Evolutionary conservation across 495 filamentous ascomycete species (phyloP), one percentile per base, ranked within the genome.

Genomic region (Penicillium soppii): DNA sequence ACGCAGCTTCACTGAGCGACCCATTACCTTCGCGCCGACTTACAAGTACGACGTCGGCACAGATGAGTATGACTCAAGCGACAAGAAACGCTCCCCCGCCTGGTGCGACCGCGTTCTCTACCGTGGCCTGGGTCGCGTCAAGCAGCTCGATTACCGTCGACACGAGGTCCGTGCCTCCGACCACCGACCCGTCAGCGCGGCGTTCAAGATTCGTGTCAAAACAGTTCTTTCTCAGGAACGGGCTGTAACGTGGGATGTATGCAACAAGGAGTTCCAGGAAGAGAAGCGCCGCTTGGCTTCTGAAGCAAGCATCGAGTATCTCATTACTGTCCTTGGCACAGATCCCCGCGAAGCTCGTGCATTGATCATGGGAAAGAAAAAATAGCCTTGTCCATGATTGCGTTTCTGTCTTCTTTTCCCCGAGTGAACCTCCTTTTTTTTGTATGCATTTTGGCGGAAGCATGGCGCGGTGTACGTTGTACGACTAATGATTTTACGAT

Each of bases 21-120:
- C 84, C 0, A 97, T 98, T 61, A 86, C 83, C 0, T 98, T 98
- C 63, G 85, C 89, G 13, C 94, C 94, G 7, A 98, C 94, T 2
- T 98, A 98, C 73, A 98, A 98, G 67, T 98, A 97, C 67, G 94
- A 98, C 60, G 89, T 97, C 1, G 92, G 91, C 10, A 94, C 89
- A 7, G 91, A 97, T 64, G 85, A 84, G 21, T 98, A 98, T 65
- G 94, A 98, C 62, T 85, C 87, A 2, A 91, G 86, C 52, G 94
- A 98, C 62, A 98, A 98, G 79, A 89, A 91, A 65, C 82, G 94
- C 4, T 84, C 89, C n/a, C 94, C 94, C 1, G 94, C 94, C 7
- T 98, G 94, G 94, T 98, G 94, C 63, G 94, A 98, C 74, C 82
- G 94, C 39, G 70, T 98, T 27, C 76, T 98, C 29, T 95, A 90